A percentile compares a stretch with the other conserved stretches of the same genome.
These are phyloP conservation scores for Fusarium sp. DNA, from an alignment of 2,329 filamentous ascomycete genomes.

Conservation along the genomic window DNA sequence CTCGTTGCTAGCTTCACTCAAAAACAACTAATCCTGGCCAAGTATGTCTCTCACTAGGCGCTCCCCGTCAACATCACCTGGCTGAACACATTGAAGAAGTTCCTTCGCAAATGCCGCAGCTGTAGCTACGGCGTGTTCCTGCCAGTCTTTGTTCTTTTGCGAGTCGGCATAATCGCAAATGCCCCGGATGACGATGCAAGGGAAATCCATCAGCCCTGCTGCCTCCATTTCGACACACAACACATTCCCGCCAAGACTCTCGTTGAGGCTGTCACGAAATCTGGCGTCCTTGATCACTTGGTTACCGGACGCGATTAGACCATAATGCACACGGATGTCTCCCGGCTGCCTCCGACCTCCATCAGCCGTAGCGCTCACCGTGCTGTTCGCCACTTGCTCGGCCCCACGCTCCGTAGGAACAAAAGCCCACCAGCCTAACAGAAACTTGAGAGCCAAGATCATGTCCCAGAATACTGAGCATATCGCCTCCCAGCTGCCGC, in stretches of 20 bases:
- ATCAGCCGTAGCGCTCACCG: too few species aligned
- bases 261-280: neutral
- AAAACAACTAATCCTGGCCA: neutral
- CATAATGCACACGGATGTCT: neutral
- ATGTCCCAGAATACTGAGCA: too few species aligned
- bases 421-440: too few species aligned
- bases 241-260: neutral
- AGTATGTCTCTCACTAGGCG: neutral
- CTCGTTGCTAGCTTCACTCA: neutral
- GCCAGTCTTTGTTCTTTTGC: slow-evolving; percentile 53
- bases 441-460: too few species aligned
- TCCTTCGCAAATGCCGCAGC: slow-evolving; percentile 45
- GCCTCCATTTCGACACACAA: slow-evolving; percentile 24
- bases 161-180: slow-evolving; percentile 54
- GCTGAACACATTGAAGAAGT: slow-evolving; percentile 12
- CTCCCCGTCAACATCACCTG: neutral
- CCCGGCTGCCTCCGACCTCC: neutral
- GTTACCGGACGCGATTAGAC: neutral
- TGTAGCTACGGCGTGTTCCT: slow-evolving; percentile 47
- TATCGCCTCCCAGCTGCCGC: neutral
- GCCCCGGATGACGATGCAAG: slow-evolving; percentile 49
- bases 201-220: slow-evolving; percentile 36
- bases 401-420: too few species aligned
- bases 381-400: too few species aligned
- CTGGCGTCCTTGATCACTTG: neutral